A percentile compares a stretch with the other conserved stretches of the same genome.
phyloP scores from a whole-genome alignment of 805 yeast genomes.

The Candida chauliodis region DNA sequence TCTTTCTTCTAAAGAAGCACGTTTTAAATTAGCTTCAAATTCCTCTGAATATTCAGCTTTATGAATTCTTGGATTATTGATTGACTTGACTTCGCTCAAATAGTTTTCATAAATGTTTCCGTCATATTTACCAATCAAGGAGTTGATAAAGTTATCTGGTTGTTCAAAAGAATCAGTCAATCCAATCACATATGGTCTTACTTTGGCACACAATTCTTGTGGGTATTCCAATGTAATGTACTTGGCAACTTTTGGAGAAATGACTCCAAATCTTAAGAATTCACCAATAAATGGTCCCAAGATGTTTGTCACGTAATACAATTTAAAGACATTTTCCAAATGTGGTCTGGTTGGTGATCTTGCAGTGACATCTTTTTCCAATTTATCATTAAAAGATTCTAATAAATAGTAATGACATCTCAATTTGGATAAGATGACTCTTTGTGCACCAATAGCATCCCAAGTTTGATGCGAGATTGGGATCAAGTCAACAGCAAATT shows the following conservation, averaged over 20 bases:
- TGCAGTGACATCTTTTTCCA: constrained; percentile 31
- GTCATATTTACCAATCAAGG: constrained; percentile 75
- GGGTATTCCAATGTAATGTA: constrained; percentile 16
- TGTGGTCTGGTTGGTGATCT: constrained; percentile 38
- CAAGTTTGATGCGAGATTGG: constrained; percentile 35
- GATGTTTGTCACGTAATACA: constrained; percentile 57
- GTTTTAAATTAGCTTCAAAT: constrained; percentile 31
- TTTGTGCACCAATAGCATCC: constrained; percentile 46
- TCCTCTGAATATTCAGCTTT: constrained; percentile 59
- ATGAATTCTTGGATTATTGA: constrained; percentile 48
- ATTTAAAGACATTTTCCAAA: constrained; percentile 51
- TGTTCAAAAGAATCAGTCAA: constrained; percentile 82
- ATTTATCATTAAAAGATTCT: constrained; percentile 33
- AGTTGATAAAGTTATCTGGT: constrained; percentile 75
- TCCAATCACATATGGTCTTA: constrained; percentile 67
- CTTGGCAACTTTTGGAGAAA: constrained; percentile 37
- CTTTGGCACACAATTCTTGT: constrained; percentile 22
- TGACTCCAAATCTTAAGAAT: constrained; percentile 62
- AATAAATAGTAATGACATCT: constrained; percentile 50
- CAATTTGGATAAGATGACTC: constrained; percentile 46
- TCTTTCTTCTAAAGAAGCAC: constrained; percentile 30
- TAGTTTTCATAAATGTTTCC: constrained; percentile 85
- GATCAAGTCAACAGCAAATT: constrained; percentile 39
- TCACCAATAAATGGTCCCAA: constrained; percentile 65
- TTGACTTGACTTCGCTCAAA: constrained; percentile 48